Evolutionary conservation across 2,329 filamentous ascomycete genomes (phyloP), one percentile per base, ranked within the genome.

Genomic region (Aspergillus ibericus): DNA sequence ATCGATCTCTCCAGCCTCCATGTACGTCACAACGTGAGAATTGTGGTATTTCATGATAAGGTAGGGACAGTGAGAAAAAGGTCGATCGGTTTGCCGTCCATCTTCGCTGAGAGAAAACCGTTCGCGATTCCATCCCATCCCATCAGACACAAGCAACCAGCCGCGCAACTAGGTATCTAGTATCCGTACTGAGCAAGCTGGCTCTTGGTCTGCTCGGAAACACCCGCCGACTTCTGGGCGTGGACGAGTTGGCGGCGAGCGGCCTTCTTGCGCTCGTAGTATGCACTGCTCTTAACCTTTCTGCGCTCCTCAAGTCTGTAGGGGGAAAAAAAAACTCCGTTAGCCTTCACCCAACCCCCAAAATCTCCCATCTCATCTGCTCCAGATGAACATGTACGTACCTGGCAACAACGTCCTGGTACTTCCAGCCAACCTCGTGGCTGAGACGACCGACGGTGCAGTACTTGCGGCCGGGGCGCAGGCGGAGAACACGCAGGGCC

Each of bases 361-460:
- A 51, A 15, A 15, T 16, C 50, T 25, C 18, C 35, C 16, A 16
- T 22, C 22, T 35, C 5, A 18, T 36, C 16, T 44, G 18, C 13
- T 55, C 64, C 59, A 58, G 27, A 25, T 53, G 20, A 18, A 29
- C 7, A 15, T 54, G 58, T 53, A 90, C 92, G 77, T 84, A 98
- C 93, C 91, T 92, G 76, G 89, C 90, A 83, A 99, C 95, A 78
- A 99, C 93, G 80, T 97, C 93, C 87, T 97, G 91, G 90, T 99
- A 98, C 86, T 99, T 99, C 95, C 95, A 99, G 84, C 95, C 95
- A 77, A 98, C 95, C 86, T 99, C 95, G 83, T 97, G 93, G 82
- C 91, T 95, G 78, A 99, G 85, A 83, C 95, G 89, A 74, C 95
- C 95, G 72, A 99, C 93, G 69, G 93, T 96, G 91, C 95, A 99